Percentiles rank a stretch among this genome's conserved stretches.
Conservation (phyloP, 2,329 filamentous ascomycete species). For the Parascedosporium putredinis region DNA sequence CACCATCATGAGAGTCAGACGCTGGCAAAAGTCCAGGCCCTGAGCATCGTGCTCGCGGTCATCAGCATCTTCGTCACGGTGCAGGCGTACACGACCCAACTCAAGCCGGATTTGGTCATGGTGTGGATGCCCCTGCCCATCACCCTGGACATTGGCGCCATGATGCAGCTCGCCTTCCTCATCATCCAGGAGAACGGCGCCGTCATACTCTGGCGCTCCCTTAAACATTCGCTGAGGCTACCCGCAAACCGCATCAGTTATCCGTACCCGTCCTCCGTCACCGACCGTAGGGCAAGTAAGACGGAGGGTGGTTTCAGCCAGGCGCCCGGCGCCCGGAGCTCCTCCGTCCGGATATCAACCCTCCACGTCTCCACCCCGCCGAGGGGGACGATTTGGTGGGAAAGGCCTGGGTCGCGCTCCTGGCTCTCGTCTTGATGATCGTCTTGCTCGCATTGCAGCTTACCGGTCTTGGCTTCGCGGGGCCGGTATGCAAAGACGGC, state of each 20-base stretch:
- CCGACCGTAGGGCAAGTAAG: no score
- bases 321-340: no score
- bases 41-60: constrained; percentile 11
- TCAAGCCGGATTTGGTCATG: constrained; percentile 10
- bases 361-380: constrained; percentile 7
- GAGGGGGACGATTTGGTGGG: constrained; percentile 6
- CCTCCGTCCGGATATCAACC: no score
- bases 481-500: constrained; percentile 2
- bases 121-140: constrained; percentile 12
- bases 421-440: no score
- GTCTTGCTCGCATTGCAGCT: constrained; percentile 8
- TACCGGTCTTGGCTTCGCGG: constrained; percentile 10
- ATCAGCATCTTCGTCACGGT: constrained; percentile 11
- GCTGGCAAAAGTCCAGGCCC: constrained; percentile 12
- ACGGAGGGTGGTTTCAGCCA: no score
- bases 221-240: constrained; percentile 5
- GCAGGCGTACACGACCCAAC: constrained; percentile 12
- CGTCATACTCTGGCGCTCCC: constrained; percentile 7
- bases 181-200: constrained; percentile 9
- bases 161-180: constrained; percentile 14
- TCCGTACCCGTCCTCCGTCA: no score
- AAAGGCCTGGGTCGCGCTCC: constrained; percentile 10
- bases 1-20: constrained; percentile 10
- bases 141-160: constrained; percentile 12
- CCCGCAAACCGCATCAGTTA: no score